Evolutionary conservation across 2,329 filamentous ascomycete genomes (phyloP).

Genomic region (Ceratocystis harringtonii): DNA sequence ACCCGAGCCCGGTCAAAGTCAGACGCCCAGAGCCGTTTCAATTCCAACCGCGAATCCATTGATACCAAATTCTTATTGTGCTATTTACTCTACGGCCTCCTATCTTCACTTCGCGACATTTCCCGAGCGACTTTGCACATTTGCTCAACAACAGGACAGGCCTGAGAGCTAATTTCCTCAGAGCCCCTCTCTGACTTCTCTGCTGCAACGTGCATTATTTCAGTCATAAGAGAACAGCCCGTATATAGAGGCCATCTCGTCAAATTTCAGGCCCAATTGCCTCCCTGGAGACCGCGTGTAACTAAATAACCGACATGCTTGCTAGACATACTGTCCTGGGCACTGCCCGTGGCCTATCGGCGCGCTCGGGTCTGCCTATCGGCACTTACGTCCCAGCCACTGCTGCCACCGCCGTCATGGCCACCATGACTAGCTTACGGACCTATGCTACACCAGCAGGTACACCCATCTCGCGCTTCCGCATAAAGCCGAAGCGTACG

Average conservation of each 20-base stretch:
- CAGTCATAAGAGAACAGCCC: background rate
- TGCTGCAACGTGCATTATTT: background rate
- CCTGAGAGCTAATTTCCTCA: background rate
- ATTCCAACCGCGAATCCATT: too few relatives aligned
- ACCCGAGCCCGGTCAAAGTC: background rate
- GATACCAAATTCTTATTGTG: too few relatives aligned
- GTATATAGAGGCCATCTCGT: background rate
- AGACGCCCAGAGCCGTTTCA: too few relatives aligned
- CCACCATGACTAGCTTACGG: conserved; percentile 19
- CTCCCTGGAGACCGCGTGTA: background rate
- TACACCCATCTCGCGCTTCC: conserved; percentile 66
- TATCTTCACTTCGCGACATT: too few relatives aligned
- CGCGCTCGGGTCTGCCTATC: background rate
- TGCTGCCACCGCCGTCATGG: background rate
- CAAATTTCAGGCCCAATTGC: too few relatives aligned
- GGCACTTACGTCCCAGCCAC: background rate
- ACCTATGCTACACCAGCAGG: conserved; percentile 56
- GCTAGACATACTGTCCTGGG: background rate
- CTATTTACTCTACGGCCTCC: too few relatives aligned
- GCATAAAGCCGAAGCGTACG: conserved; percentile 53
- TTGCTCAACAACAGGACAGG: too few relatives aligned
- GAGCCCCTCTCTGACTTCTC: background rate
- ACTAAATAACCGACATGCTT: background rate
- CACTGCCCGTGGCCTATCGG: background rate
- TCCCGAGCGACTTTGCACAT: background rate